These are phyloP conservation scores for Posidonia australis DNA, from an alignment of 106 monocot genomes.

Conservation along the genomic window DNA sequence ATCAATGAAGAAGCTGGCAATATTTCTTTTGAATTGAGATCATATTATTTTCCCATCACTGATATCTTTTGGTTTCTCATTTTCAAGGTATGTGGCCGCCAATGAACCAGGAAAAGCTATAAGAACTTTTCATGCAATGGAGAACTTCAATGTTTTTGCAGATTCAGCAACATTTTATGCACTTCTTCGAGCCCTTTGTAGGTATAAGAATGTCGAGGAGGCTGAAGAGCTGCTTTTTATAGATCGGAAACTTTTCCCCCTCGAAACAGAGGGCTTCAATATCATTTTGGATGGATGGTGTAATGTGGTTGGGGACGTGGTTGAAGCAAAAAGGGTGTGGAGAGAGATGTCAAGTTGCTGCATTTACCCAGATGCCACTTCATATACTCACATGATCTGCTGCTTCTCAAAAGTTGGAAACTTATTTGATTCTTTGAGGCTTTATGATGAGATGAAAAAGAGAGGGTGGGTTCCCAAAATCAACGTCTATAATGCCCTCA, in stretches of 20 bases:
- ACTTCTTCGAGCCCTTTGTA: slow-evolving; percentile 68
- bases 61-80: not conserved
- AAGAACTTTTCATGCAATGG: slow-evolving; percentile 64
- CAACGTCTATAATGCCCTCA: slow-evolving; percentile 54
- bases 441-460: slow-evolving; percentile 93
- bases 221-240: slow-evolving; percentile 70
- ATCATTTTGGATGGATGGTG: slow-evolving; percentile 75
- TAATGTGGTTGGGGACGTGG: slow-evolving; percentile 47
- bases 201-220: slow-evolving; percentile 70
- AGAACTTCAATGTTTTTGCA: slow-evolving; percentile 59
- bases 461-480: slow-evolving; percentile 62
- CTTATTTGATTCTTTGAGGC: slow-evolving; percentile 61
- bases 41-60: not conserved
- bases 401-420: slow-evolving; percentile 71
- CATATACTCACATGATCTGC: slow-evolving; percentile 61
- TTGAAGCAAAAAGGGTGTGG: slow-evolving; percentile 84
- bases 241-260: slow-evolving; percentile 55
- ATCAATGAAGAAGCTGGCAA: not conserved
- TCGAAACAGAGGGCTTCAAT: slow-evolving; percentile 68
- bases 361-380: slow-evolving; percentile 57
- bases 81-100: slow-evolving; percentile 52
- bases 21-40: not conserved
- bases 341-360: slow-evolving; percentile 82
- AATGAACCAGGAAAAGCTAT: slow-evolving; percentile 62
- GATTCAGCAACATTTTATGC: slow-evolving; percentile 47